These are phyloP conservation scores for Isoetes engelmannii DNA, from an alignment of 83 land plant species.

Conservation along the genomic window DNA sequence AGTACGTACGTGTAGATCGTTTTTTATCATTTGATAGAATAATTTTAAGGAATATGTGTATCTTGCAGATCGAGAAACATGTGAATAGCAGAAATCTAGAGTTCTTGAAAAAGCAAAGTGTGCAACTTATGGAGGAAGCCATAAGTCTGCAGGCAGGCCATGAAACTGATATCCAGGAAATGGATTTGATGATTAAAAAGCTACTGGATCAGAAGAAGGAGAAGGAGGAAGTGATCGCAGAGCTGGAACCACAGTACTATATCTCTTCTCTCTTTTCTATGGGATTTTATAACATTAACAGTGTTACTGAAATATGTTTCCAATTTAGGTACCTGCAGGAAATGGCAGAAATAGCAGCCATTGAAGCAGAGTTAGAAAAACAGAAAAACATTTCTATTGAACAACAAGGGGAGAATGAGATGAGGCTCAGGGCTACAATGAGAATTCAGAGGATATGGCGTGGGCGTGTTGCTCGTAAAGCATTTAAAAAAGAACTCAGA, in stretches of 20 bases:
- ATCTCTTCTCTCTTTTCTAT: no score
- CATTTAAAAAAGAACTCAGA: conserved; percentile 13
- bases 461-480: conserved; percentile 13
- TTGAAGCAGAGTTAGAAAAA: neutral
- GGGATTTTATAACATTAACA: neutral
- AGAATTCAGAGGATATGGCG: conserved; percentile 24
- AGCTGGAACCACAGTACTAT: conserved; percentile 11
- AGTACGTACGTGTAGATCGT: no score
- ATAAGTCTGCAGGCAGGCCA: neutral
- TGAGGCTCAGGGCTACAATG: conserved; percentile 3
- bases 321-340: conserved; percentile 14
- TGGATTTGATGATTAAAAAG: conserved; percentile 7
- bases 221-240: conserved; percentile 4
- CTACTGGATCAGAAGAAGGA: conserved; percentile 5
- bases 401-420: conserved; percentile 15
- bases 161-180: conserved; percentile 11
- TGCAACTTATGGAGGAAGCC: conserved; percentile 17
- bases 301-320: neutral
- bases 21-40: no score
- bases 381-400: conserved; percentile 13
- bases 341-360: conserved; percentile 16
- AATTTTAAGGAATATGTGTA: neutral
- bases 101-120: conserved; percentile 18
- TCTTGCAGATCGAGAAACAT: conserved; percentile 16
- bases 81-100: conserved; percentile 13